phyloP scores from a whole-genome alignment of 2,329 filamentous ascomycete species.

The Neonectria coccinea region DNA sequence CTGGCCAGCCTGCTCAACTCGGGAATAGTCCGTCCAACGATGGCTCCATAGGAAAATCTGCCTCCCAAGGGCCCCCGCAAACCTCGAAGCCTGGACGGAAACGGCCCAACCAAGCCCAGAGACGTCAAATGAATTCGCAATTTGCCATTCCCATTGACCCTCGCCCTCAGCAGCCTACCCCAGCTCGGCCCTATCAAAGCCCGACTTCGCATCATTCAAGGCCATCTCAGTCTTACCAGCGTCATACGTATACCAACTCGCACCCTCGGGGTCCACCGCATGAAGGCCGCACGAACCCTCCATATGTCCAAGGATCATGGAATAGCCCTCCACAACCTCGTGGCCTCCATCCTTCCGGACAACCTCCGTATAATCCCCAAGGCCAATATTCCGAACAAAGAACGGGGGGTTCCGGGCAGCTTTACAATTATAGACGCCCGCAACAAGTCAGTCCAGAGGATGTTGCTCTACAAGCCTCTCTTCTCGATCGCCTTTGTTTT shows the following conservation, averaged over 20 bases:
- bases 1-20: conserved; percentile 10
- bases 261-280: conserved; percentile 33
- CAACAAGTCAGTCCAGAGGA: conserved; percentile 57
- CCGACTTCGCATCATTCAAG: conserved; percentile 46
- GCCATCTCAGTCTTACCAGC: conserved; percentile 39
- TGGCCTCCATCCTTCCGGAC: conserved; percentile 16
- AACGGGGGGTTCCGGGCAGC: conserved; percentile 29
- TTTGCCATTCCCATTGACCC: conserved; percentile 67
- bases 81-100: conserved; percentile 55
- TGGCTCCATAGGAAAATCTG: conserved; percentile 1
- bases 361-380: conserved; percentile 22
- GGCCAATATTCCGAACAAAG: conserved; percentile 20
- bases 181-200: conserved; percentile 48
- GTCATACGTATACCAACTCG: conserved; percentile 39
- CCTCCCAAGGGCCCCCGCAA: conserved; percentile 25
- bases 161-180: conserved; percentile 50
- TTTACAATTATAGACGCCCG: conserved; percentile 40
- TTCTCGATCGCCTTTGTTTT: conserved; percentile 63
- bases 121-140: conserved; percentile 71
- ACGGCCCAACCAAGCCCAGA: conserved; percentile 72
- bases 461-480: conserved; percentile 58
- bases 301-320: conserved; percentile 38
- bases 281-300: conserved; percentile 31
- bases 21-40: conserved; percentile 3
- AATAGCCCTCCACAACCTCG: conserved; percentile 43